phyloP scores from a whole-genome alignment of 306 rosid species.

The Gillenia trifoliata region DNA sequence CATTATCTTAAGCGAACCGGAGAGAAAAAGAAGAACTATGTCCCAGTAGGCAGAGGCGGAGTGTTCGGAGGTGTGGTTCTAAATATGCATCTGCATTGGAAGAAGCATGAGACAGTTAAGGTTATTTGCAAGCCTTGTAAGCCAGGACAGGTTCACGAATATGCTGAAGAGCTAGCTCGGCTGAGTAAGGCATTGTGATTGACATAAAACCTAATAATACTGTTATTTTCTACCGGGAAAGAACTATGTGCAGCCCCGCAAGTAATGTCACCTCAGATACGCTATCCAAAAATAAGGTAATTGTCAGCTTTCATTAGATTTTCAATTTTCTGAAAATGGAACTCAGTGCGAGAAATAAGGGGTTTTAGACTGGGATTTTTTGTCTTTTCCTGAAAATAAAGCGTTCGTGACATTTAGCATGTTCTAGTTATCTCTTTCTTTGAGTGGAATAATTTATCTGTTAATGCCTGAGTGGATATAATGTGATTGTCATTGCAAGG shows the following conservation, averaged over 20 bases:
- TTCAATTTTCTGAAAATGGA: conserved; percentile 4
- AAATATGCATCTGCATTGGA: conserved; percentile 97
- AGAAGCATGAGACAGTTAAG: conserved; percentile 86
- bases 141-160: conserved; percentile 74
- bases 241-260: conserved; percentile 80
- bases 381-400: background rate
- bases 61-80: conserved; percentile 93
- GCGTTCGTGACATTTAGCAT: background rate
- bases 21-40: conserved; percentile 80
- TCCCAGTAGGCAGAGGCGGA: conserved; percentile 81
- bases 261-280: conserved; percentile 82
- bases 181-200: conserved; percentile 85
- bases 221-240: conserved; percentile 70
- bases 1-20: conserved; percentile 91
- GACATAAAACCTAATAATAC: conserved; percentile 64
- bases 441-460: background rate
- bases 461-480: background rate
- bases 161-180: conserved; percentile 76
- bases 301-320: conserved; percentile 9
- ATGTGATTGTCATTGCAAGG: background rate
- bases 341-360: background rate
- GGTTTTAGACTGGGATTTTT: background rate
- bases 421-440: background rate
- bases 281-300: conserved; percentile 77
- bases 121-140: conserved; percentile 86